Evolutionary conservation across 2,329 filamentous ascomycete genomes (phyloP), one percentile per base, ranked within the genome.

Genomic region (Cryphonectria japonica): DNA sequence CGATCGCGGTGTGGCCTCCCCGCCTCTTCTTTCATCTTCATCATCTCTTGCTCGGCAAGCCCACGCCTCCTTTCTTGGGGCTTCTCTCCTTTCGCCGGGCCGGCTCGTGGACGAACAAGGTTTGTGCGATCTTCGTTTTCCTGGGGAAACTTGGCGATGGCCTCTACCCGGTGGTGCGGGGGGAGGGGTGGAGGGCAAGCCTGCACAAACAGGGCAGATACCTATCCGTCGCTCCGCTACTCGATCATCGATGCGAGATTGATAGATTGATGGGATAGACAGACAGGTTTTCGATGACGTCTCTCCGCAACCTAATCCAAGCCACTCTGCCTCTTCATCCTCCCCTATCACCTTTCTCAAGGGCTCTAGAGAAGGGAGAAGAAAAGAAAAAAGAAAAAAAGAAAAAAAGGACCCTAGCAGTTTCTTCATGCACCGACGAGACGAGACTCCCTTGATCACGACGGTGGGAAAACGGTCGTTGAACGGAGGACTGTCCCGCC

Each of bases 101-200:
- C 46, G 46, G 46, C n/a, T 8, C 46, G 22, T 46, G 16, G 22
- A 50, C 37, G 37, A n/a, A 50, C 16, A 50, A n/a, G 22, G 19
- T 50, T 50, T n/a, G n/a, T 50, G n/a, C 9, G 52, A 57, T 57
- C 52, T 29, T 29, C 11, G 26, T 16, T 57, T 29, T 57, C 5
- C 52, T 16, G n/a, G 52, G 52, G 52, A 29, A 57, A 57, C 52
- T 57, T 57, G 52, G 52, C 52, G 52, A 57, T 57, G 52, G 26
- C 52, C 26, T 57, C 52, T 29, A 50, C 1, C 19, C 46, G 8
- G 9, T 22, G 52, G n/a, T 2, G 3, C 1, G 13, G n/a, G 50
- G n/a, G 50, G 9, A 7, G 50, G 22, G 22, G 8, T 13, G 3
- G 52, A n/a, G 11, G n/a, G n/a, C n/a, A 29, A 11, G 52, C 52